phyloP scores from a whole-genome alignment of 129 eudicot species.

The Deinandra increscens region DNA sequence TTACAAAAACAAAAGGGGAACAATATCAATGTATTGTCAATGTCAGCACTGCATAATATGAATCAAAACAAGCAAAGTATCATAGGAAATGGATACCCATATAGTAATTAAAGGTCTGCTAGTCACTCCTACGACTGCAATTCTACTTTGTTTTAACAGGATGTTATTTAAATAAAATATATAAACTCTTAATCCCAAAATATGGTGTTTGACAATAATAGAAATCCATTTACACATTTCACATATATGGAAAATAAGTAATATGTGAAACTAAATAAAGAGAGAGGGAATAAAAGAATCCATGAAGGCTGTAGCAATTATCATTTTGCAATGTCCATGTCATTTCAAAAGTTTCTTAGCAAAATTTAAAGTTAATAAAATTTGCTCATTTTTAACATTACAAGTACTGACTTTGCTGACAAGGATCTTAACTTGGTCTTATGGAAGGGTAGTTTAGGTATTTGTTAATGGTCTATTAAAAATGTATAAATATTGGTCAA shows the following conservation, averaged over 20 bases:
- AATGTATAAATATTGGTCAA: neutral
- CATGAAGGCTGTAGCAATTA: neutral
- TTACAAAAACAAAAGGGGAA: neutral
- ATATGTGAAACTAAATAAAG: neutral
- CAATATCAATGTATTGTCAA: neutral
- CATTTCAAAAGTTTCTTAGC: neutral
- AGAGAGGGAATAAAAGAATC: neutral
- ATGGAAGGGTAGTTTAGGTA: neutral
- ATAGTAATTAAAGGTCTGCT: no score
- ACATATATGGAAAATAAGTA: constrained; percentile 1
- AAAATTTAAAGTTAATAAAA: no score
- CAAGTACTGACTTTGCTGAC: neutral
- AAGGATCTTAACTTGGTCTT: no score
- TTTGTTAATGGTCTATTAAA: neutral
- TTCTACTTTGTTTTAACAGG: no score
- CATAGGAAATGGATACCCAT: no score
- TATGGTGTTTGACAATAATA: neutral
- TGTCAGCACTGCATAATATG: no score
- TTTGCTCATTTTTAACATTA: neutral
- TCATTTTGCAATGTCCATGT: neutral
- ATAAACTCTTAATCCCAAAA: no score
- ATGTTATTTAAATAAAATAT: no score
- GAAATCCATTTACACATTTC: constrained; percentile 7
- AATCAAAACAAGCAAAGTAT: no score
- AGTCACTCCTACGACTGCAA: no score